These are phyloP conservation scores for Lobulomyces angularis DNA, from an alignment of 192 early-diverging fungal species.

Conservation along the genomic window DNA sequence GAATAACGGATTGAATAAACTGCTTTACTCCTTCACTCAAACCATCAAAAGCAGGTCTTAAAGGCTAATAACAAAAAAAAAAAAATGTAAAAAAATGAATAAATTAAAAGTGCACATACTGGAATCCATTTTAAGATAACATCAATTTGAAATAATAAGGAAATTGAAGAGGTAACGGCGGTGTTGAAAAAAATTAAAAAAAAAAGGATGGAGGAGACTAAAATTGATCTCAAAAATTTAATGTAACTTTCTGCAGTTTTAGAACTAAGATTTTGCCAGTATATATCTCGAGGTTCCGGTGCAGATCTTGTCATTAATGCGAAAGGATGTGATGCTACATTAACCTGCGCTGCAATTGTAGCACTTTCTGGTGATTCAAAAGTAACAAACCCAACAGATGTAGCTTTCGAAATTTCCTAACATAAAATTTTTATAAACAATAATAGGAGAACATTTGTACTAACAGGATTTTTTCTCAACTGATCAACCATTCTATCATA, in stretches of 20 bases:
- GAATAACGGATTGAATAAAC: slow-evolving; percentile 29
- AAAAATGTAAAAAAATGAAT: too few species aligned
- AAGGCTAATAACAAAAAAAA: too few species aligned
- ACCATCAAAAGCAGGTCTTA: slow-evolving; percentile 14
- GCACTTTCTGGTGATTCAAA: slow-evolving; percentile 44
- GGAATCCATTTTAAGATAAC: slow-evolving; percentile 15
- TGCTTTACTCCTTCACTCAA: slow-evolving; percentile 18
- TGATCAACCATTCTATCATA: slow-evolving; percentile 23
- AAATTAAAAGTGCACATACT: too few species aligned
- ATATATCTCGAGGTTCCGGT: slow-evolving; percentile 43
- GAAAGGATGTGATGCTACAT: slow-evolving; percentile 28
- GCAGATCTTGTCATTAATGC: slow-evolving; percentile 32
- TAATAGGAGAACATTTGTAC: too few species aligned
- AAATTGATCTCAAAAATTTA: slow-evolving; percentile 30
- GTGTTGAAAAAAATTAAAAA: slow-evolving; percentile 24
- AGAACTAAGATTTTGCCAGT: slow-evolving; percentile 40
- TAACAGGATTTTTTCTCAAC: slow-evolving; percentile 19
- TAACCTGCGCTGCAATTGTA: slow-evolving; percentile 31
- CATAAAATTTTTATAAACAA: too few species aligned
- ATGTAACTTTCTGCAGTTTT: slow-evolving; percentile 23
- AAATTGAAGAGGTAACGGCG: slow-evolving; percentile 17
- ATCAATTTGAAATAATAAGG: slow-evolving; percentile 18
- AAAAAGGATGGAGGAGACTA: slow-evolving; percentile 17
- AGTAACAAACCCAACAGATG: slow-evolving; percentile 39
- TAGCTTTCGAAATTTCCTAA: slow-evolving; percentile 20